These are phyloP conservation scores for Punica granatum DNA, from an alignment of 345 rosid species.

Conservation along the genomic window DNA sequence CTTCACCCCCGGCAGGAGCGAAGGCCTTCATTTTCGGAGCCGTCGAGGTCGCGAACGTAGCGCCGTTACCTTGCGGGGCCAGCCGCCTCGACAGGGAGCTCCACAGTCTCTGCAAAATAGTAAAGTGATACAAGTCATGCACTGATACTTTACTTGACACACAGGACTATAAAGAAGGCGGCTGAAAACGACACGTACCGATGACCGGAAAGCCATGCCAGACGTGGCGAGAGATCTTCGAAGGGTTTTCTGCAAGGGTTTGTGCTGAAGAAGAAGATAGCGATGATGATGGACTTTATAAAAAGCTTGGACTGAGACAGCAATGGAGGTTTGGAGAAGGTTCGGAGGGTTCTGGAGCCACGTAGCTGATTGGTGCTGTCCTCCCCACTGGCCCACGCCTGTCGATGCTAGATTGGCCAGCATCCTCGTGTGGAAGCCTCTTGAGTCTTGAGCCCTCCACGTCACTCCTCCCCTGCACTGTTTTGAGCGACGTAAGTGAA, in stretches of 20 bases:
- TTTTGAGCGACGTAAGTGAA: too few relatives aligned
- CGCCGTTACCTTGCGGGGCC: conserved; percentile 4
- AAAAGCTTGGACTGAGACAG: neutral
- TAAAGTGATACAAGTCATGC: neutral
- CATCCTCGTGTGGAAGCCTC: too few relatives aligned
- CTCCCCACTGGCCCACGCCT: neutral
- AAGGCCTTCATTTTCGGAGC: conserved; percentile 28
- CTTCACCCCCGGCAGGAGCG: conserved; percentile 12
- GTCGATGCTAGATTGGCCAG: too few relatives aligned
- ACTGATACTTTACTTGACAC: neutral
- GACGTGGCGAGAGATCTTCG: neutral
- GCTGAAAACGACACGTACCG: conserved; percentile 26
- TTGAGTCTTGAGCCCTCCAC: neutral
- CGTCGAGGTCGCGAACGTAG: conserved; percentile 35
- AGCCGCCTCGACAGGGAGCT: conserved; percentile 18
- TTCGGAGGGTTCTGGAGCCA: conserved; percentile 2
- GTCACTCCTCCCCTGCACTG: neutral
- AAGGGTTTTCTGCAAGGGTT: neutral
- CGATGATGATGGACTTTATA: neutral
- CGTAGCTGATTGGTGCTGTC: conserved; percentile 5
- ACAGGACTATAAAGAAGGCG: neutral
- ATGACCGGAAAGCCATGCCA: conserved; percentile 31
- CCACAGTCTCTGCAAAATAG: conserved; percentile 26
- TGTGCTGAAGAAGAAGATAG: neutral
- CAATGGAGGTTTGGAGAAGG: too few relatives aligned